Evolutionary conservation across 768 basidiomycete genomes (phyloP).

Genomic region (Lentinula edodes): DNA sequence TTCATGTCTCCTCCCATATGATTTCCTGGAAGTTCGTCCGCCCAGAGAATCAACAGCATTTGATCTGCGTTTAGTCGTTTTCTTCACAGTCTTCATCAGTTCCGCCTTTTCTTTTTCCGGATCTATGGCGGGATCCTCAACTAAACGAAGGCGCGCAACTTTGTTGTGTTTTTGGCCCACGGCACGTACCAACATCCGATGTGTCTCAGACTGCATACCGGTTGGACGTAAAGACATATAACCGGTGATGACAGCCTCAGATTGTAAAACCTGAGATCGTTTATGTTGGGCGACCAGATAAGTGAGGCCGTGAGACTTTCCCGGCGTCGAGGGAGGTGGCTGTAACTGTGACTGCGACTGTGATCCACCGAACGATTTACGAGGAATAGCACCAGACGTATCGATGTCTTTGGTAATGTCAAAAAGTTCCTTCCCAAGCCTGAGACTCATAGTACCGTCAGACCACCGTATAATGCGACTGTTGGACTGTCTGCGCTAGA

Average conservation of each 20-base stretch:
- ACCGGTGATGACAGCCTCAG: constrained; percentile 79
- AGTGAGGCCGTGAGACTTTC: constrained; percentile 69
- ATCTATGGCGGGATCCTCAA: constrained; percentile 70
- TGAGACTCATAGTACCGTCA: constrained; percentile 86
- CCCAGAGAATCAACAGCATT: constrained; percentile 44
- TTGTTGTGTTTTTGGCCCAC: constrained; percentile 84
- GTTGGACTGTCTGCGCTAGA: constrained; percentile 81
- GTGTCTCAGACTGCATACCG: constrained; percentile 86
- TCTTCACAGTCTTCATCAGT: constrained; percentile 55
- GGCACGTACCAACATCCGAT: constrained; percentile 81
- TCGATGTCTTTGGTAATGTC: constrained; percentile 82
- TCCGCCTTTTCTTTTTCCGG: constrained; percentile 73
- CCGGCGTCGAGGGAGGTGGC: constrained; percentile 23
- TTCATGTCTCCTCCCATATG: background rate
- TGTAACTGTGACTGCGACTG: constrained; percentile 38
- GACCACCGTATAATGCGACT: constrained; percentile 92
- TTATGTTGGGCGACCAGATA: constrained; percentile 91
- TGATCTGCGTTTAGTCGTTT: constrained; percentile 55
- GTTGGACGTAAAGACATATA: constrained; percentile 82
- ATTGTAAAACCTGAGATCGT: constrained; percentile 78
- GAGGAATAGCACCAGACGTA: constrained; percentile 61
- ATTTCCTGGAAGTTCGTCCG: constrained; percentile 26
- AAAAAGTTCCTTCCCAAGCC: constrained; percentile 90
- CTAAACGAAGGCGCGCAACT: constrained; percentile 72
- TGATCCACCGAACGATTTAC: constrained; percentile 49